Evolutionary conservation across 257 asterid genomes (phyloP), one percentile per base, ranked within the genome.

Genomic region (Cordia subcordata): DNA sequence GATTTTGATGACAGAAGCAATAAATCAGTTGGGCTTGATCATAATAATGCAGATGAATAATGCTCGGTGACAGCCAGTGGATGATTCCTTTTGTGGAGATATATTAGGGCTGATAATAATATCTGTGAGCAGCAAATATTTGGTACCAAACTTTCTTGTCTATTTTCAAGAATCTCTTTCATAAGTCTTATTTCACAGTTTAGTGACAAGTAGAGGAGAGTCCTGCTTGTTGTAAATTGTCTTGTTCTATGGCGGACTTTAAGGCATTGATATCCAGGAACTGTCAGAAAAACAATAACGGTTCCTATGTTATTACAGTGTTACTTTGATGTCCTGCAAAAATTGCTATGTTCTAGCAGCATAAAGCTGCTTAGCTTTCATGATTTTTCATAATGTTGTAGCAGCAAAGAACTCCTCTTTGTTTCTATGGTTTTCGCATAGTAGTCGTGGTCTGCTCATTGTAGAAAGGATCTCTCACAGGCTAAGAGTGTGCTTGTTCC

Each of bases 141-240:
- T 60, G 63, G 66, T 56, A 67, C 53, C 68, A 67, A 64, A 27
- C 4, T 45, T 53, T 61, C 60, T 59, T 57, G 53, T 54, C 20
- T 6, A 39, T 13, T 55, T 11, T 57, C 18, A 40, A 37, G 22
- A 51, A 40, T 65, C 49, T 44, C 49, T 65, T 10, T 49, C 62
- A 55, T 60, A 65, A 64, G 65, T 73, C 61, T 65, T 55, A 63
- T 57, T 72, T 74, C 64, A 50, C 59, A 56, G 74, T 55, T 71
- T 66, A 68, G 78, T 62, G 47, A 70, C 49, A 32, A 73, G 71
- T 77, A 75, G 78, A 77, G 69, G 42, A 63, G 66, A 62, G 66
- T 71, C 68, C 64, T 51, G 57, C 68, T 71, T 68, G 74, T 57
- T 79, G 89, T 82, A 82, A 69, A 76, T 80, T 82, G 70, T 63